Evolutionary conservation across 2,329 filamentous ascomycete genomes (phyloP), one percentile per base, ranked within the genome.

Genomic region (Botrytis tulipae): DNA sequence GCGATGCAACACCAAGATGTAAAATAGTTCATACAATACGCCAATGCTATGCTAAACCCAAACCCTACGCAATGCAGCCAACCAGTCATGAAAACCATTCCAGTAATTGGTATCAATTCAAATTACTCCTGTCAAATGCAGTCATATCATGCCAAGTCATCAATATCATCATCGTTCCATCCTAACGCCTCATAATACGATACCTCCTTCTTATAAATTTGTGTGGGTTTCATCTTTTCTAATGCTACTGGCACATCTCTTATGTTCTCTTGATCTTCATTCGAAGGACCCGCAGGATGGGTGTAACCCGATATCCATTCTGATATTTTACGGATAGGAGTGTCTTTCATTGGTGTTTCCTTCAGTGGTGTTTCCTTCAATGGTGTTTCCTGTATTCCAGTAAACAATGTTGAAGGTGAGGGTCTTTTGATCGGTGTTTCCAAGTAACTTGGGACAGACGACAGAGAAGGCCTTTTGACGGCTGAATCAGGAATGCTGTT

Each of bases 101-200:
- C 57, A 40, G 22, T 42, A 10, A 42, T 63, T n/a, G 5, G 44
- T 25, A 32, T 54, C 20, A 67, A 40, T 25, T 48, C 20, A 44
- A 59, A 67, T 48, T 74, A 77, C 76, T 75, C 76, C 76, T 65
- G n/a, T 18, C 44, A 76, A 70, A 70, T 61, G 35, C 42, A 74
- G 76, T 74, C 35, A 78, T 77, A 77, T 74, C 60, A 78, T 77
- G 75, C 74, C 62, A 80, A 73, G 65, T 79, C 80, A 76, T 80
- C 78, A 76, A 78, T 72, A 67, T 82, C 80, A 77, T 81, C 76
- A 72, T 80, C 80, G 77, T 82, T 80, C 82, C 82, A 83, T 69
- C 82, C 82, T 42, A 83, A 76, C 12, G 75, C 72, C 71, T 81
- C 78, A 74, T 83, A 83, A 51, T 54, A 83, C 81, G 54, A 78